These are phyloP conservation scores for Trichoderma asperellum DNA, from an alignment of 2,329 filamentous ascomycete species.

Conservation along the genomic window DNA sequence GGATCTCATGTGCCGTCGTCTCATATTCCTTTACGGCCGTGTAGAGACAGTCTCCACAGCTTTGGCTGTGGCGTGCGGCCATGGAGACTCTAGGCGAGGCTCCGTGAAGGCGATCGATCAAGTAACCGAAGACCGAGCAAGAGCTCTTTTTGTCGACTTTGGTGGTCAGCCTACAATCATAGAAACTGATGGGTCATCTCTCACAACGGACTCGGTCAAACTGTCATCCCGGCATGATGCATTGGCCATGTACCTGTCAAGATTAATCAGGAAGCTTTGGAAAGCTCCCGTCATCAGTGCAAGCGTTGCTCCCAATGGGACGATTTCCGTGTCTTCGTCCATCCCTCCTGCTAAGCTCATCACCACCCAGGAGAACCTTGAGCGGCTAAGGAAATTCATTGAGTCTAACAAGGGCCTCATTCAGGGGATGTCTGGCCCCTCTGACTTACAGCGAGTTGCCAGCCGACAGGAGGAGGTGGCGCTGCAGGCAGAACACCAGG, in stretches of 20 bases:
- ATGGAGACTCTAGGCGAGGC: slow-evolving; percentile 74
- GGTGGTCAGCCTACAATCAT: slow-evolving; percentile 85
- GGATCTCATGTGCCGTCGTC: slow-evolving; percentile 79
- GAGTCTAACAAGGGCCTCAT: slow-evolving; percentile 88
- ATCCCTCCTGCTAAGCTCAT: slow-evolving; percentile 71
- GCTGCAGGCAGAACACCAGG: slow-evolving; percentile 91
- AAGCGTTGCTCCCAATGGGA: slow-evolving; percentile 57
- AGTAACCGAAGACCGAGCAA: slow-evolving; percentile 80
- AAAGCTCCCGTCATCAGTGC: slow-evolving; percentile 72
- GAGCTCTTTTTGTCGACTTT: slow-evolving; percentile 87
- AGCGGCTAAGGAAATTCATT: slow-evolving; percentile 79
- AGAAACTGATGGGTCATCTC: slow-evolving; percentile 71
- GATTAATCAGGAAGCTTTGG: slow-evolving; percentile 90
- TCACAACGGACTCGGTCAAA: slow-evolving; percentile 78
- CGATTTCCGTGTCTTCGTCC: slow-evolving; percentile 67
- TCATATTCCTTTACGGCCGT: slow-evolving; percentile 84
- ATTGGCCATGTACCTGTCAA: slow-evolving; percentile 82
- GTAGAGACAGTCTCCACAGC: slow-evolving; percentile 89
- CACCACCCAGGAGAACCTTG: slow-evolving; percentile 77
- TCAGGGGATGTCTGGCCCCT: slow-evolving; percentile 88
- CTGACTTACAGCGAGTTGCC: slow-evolving; percentile 75
- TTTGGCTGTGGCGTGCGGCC: slow-evolving; percentile 90
- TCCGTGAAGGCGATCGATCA: slow-evolving; percentile 81
- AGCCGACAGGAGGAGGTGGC: slow-evolving; percentile 91
- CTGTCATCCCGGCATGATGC: slow-evolving; percentile 90